Base-by-base conservation (phyloP, 2,329 filamentous ascomycete genomes). In the Trichoderma hamatum region DNA sequence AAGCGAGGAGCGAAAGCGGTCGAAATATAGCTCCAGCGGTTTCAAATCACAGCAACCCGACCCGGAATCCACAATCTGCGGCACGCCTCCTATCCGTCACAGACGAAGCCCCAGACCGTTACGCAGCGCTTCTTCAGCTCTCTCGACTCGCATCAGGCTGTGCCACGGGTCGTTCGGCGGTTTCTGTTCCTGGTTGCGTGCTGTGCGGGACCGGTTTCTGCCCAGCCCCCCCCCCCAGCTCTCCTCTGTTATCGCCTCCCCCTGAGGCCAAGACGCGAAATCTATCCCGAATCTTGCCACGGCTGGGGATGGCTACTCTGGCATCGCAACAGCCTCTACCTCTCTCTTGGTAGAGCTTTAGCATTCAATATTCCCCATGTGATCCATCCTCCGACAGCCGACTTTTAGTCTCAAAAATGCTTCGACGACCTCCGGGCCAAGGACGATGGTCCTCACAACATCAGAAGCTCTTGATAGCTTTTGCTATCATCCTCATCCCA, bases 361-460 rank as follows among this genome's bases (percentile, higher is more conserved):
- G 46, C n/a, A 52, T 46, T 46, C 14, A 51, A 55, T 3, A 65
- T 39, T 64, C 67, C 34, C 36, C 70, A 74, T 74, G 71, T 73
- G 61, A 72, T 67, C 63, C 58, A 26, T 56, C 54, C 24, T 54
- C 39, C 52, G 13, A n/a, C 28, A n/a, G 52, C 34, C 32, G 62
- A 59, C 51, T 59, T 19, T 34, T 56, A 59, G 34, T 51, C 55
- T 60, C 39, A 74, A 74, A 75, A 71, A 91, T 90, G 88, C 83
- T 86, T 84, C 88, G 86, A 86, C 87, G 88, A 83, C 87, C 87
- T 79, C 84, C 84, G 76, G 86, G 85, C 82, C 85, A 86, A 80
- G 84, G 82, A 77, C 81, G 83, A 81, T 80, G 82, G 82, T 77
- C 79, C 77, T 79, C 79, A 72, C 79, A 79, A 70, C 81, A 84